A percentile compares a stretch with the other conserved stretches of the same genome.
These are phyloP conservation scores for Ascochyta lentis DNA, from an alignment of 2,329 filamentous ascomycete species.

Conservation along the genomic window DNA sequence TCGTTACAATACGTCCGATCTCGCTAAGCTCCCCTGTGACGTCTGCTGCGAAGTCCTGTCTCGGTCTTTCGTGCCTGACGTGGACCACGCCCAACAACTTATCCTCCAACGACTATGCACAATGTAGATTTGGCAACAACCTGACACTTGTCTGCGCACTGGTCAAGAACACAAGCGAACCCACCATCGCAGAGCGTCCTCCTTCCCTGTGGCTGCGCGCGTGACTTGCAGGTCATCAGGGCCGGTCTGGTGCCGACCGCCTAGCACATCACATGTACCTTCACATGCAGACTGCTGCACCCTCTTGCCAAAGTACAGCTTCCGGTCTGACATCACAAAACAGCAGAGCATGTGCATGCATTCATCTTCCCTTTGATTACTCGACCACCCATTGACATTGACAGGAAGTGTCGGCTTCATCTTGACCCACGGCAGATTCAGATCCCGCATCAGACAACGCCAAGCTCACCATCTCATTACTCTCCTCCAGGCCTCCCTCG, in stretches of 20 bases:
- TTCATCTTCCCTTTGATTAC: neutral
- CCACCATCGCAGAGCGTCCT: neutral
- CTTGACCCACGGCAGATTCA: neutral
- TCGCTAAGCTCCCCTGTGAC: conserved; percentile 13
- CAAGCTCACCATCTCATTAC: neutral
- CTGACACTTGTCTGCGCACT: neutral
- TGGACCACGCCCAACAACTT: neutral
- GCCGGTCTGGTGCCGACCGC: conserved; percentile 9
- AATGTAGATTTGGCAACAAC: neutral
- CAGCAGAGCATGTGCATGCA: neutral
- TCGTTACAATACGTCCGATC: conserved; percentile 4
- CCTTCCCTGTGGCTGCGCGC: conserved; percentile 6
- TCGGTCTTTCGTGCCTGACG: neutral
- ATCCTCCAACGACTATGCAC: too few species aligned
- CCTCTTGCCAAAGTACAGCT: neutral
- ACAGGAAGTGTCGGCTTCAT: conserved; percentile 1
- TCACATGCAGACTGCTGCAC: conserved; percentile 13
- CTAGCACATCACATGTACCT: conserved; percentile 12
- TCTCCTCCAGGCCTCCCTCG: neutral
- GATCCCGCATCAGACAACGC: neutral
- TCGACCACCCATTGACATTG: conserved; percentile 15
- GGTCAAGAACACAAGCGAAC: neutral
- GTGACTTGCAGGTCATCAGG: conserved; percentile 8
- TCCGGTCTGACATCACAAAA: neutral
- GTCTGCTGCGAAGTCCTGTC: conserved; percentile 2